phyloP scores from a whole-genome alignment of 2,329 filamentous ascomycete species.

The Ophiostoma ulmi region DNA sequence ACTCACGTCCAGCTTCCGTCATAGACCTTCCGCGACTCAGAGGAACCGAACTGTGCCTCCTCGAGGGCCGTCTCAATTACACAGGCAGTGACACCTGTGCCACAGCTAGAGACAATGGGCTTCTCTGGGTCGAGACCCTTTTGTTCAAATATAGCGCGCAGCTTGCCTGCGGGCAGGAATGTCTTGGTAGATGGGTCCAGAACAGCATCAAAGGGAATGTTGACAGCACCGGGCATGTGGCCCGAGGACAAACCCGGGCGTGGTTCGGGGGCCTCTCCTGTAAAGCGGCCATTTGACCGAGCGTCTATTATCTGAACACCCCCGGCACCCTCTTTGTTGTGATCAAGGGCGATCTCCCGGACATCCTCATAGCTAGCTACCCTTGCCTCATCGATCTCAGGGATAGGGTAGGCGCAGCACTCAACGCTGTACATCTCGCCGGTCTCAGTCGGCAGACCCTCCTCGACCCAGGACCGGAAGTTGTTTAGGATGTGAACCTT shows the following conservation, averaged over 20 bases:
- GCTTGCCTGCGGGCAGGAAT: constrained; percentile 64
- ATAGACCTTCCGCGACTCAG: constrained; percentile 69
- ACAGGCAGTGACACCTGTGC: constrained; percentile 89
- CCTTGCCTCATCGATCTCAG: constrained; percentile 53
- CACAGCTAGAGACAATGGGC: constrained; percentile 82
- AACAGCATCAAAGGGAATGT: constrained; percentile 71
- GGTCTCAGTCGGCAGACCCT: constrained; percentile 76
- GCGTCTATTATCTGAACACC: constrained; percentile 88
- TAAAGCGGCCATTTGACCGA: constrained; percentile 71
- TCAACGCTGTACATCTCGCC: constrained; percentile 66
- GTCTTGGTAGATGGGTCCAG: constrained; percentile 80
- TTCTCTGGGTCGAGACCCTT: constrained; percentile 73
- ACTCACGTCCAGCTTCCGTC: constrained; percentile 98
- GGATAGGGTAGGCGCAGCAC: constrained; percentile 60
- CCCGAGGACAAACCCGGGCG: constrained; percentile 80
- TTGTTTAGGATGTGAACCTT: constrained; percentile 92
- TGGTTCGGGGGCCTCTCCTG: constrained; percentile 78
- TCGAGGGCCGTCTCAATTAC: constrained; percentile 82
- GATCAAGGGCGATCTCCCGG: constrained; percentile 66
- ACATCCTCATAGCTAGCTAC: constrained; percentile 81
- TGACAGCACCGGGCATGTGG: constrained; percentile 85
- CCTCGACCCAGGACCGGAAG: constrained; percentile 86
- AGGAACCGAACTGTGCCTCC: constrained; percentile 67
- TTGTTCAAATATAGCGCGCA: constrained; percentile 70
- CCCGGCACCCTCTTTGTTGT: constrained; percentile 76